Evolutionary conservation across 2,329 filamentous ascomycete species (phyloP).

Genomic region (Epichloe brachyelytri): DNA sequence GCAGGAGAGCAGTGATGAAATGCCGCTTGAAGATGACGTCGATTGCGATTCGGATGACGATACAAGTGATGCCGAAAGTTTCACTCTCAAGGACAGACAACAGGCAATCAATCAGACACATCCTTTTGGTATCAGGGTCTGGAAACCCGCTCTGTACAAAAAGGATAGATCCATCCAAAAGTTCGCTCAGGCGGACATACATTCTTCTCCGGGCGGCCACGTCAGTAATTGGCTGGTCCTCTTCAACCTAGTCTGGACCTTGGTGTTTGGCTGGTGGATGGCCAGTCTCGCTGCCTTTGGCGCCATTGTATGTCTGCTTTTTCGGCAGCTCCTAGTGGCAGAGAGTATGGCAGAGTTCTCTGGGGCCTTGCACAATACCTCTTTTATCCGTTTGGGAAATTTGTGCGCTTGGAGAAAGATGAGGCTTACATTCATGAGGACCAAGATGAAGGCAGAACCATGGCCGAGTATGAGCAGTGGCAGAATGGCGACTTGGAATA

Average conservation of each 20-base stretch:
- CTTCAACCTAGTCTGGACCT: constrained; percentile 83
- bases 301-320: constrained; percentile 66
- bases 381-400: constrained; percentile 94
- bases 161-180: constrained; percentile 94
- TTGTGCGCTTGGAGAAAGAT: constrained; percentile 84
- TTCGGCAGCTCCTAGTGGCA: constrained; percentile 63
- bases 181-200: constrained; percentile 90
- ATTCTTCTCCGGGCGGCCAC: constrained; percentile 79
- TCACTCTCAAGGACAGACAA: constrained; percentile 92
- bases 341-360: constrained; percentile 75
- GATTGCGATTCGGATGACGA: constrained; percentile 57
- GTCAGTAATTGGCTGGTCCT: constrained; percentile 75
- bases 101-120: constrained; percentile 98
- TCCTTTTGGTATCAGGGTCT: constrained; percentile 95
- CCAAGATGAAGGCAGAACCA: constrained; percentile 87
- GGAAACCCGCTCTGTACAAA: constrained; percentile 98
- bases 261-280: constrained; percentile 95
- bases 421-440: constrained; percentile 92
- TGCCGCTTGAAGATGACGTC: constrained; percentile 31
- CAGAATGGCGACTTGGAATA: constrained; percentile 95
- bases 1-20: constrained; percentile 23
- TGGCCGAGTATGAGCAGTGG: constrained; percentile 98
- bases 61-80: constrained; percentile 88
- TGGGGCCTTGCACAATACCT: constrained; percentile 77
- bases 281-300: constrained; percentile 61